Conservation (phyloP, 2,329 filamentous ascomycete genomes). For the Gnomoniopsis smithogilvyi region DNA sequence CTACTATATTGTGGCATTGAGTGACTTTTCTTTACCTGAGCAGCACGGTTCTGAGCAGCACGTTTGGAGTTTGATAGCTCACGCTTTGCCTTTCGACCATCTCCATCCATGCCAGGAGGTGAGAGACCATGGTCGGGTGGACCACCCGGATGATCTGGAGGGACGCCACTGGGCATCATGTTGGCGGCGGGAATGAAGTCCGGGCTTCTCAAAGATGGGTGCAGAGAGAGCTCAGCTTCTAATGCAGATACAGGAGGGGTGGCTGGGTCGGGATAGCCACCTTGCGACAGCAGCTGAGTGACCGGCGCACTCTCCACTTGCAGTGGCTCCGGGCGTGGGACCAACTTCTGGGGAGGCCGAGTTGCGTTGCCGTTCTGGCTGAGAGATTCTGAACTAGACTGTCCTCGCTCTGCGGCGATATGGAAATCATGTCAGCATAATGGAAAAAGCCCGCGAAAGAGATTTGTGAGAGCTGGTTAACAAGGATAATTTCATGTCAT, state of each 20-base stretch:
- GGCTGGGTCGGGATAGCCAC: slow-evolving; percentile 39
- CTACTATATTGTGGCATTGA: slow-evolving; percentile 10
- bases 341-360: slow-evolving; percentile 14
- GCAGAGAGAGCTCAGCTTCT: slow-evolving; percentile 44
- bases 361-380: slow-evolving; percentile 5
- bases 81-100: slow-evolving; percentile 77
- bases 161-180: slow-evolving; percentile 31
- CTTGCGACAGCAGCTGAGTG: slow-evolving; percentile 33
- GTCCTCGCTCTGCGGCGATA: slow-evolving; percentile 13
- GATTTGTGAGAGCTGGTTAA: neutral
- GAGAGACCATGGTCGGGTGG: slow-evolving; percentile 28
- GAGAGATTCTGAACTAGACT: slow-evolving; percentile 6
- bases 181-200: slow-evolving; percentile 26
- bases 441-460: neutral
- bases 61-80: slow-evolving; percentile 95
- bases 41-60: slow-evolving; percentile 92
- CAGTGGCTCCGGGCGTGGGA: slow-evolving; percentile 13
- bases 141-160: slow-evolving; percentile 23
- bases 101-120: slow-evolving; percentile 27
- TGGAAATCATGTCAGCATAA: slow-evolving; percentile 7
- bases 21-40: slow-evolving; percentile 76
- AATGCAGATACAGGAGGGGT: slow-evolving; percentile 31
- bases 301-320: slow-evolving; percentile 13
- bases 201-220: slow-evolving; percentile 42
- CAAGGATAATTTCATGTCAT: neutral